Base-by-base conservation (phyloP, 225 moss, liverwort and hornwort genomes). In the Climacium dendroides region DNA sequence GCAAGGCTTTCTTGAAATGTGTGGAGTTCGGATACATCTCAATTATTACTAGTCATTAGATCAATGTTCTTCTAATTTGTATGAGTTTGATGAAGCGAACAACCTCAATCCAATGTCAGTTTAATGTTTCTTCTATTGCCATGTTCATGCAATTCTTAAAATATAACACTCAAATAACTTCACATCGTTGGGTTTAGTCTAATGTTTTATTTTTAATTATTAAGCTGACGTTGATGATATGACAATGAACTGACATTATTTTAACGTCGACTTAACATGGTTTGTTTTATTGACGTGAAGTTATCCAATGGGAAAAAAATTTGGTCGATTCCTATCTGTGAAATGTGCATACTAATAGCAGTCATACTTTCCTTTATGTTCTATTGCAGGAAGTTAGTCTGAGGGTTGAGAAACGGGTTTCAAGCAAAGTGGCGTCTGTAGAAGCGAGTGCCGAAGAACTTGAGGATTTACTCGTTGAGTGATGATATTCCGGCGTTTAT, bases 331-430 rank as follows among this genome's bases (percentile, higher is more conserved):
- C 50, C 48, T 16, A 48, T 30, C 34, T 86, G 50, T 39, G 71
- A 39, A 71, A 50, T 32, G 32, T 13, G 37, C 65, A 25, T 61
- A 78, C 57, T 73, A 83, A 74, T 35, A 41, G 55, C 80, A 76
- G 54, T 89, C 69, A 61, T 82, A 5, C 58, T 57, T 45, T 78
- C 25, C 60, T 57, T 64, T 39, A 19, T 83, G 61, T 30, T 78
- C n/a, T 47, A 53, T 83, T 81, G n/a, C 90, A 92, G 92, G 86
- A 88, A 8, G 83, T 80, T 19, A 90, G 50, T 32, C 35, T 92
- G 63, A 88, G 90, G 76, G 3, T 90, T 86, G 88, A 90, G 84
- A 86, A 80, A 54, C 86, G 90, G 53, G 18, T 92, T 69, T 86
- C 90, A 55, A 78, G 28, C 24, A n/a, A 83, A 72, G 90, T 86